Conservation (phyloP, 495 filamentous ascomycete genomes). For the Pyrenula aspistea region DNA sequence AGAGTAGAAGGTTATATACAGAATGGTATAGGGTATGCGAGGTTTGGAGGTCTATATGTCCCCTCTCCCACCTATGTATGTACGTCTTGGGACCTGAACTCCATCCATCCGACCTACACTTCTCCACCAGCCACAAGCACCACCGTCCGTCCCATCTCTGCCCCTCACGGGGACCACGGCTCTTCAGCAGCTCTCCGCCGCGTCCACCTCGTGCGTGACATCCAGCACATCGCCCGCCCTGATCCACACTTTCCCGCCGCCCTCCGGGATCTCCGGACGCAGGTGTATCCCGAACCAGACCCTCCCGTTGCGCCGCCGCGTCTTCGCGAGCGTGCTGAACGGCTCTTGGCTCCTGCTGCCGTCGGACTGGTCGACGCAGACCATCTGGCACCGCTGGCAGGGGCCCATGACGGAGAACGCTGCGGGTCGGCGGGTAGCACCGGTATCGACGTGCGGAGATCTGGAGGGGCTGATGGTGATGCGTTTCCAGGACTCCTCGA, state of each 20-base stretch:
- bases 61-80: too few species aligned
- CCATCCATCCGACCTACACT: too few species aligned
- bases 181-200: too few species aligned
- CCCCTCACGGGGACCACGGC: too few species aligned
- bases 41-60: too few species aligned
- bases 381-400: constrained; percentile 88
- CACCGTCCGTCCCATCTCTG: too few species aligned
- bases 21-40: too few species aligned
- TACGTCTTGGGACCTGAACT: too few species aligned
- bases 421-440: too few species aligned
- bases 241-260: constrained; percentile 1
- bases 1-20: too few species aligned
- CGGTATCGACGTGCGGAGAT: not conserved
- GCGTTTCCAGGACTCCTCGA: constrained; percentile 35
- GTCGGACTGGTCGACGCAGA: constrained; percentile 81
- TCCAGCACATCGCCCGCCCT: constrained; percentile 7
- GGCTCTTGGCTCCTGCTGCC: constrained; percentile 71
- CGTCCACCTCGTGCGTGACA: too few species aligned
- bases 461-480: constrained; percentile 21
- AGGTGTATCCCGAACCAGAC: constrained; percentile 81
- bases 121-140: too few species aligned
- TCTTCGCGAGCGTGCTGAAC: constrained; percentile 78
- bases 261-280: constrained; percentile 3
- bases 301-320: constrained; percentile 65
- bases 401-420: constrained; percentile 62